phyloP scores from a whole-genome alignment of 2,329 filamentous ascomycete species.

The Colletotrichum sp. region DNA sequence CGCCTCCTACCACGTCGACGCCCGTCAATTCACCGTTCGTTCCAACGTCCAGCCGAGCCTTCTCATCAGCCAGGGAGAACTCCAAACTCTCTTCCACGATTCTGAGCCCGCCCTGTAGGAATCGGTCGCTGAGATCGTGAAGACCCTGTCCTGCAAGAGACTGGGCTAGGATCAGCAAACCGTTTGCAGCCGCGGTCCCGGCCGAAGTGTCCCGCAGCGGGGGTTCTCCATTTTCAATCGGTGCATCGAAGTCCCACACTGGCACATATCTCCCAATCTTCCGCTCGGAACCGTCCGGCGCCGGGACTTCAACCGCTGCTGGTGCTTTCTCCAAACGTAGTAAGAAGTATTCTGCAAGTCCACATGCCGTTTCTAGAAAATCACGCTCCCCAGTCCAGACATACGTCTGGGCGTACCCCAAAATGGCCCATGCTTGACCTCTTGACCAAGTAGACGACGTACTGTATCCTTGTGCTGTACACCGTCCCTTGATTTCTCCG shows the following conservation, averaged over 20 bases:
- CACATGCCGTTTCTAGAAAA: slow-evolving; percentile 40
- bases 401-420: slow-evolving; percentile 54
- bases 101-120: not conserved
- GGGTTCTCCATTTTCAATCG: slow-evolving; percentile 24
- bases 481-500: not conserved
- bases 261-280: slow-evolving; percentile 30
- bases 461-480: slow-evolving; percentile 51
- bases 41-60: not conserved
- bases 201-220: slow-evolving; percentile 33
- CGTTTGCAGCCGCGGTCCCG: slow-evolving; percentile 43
- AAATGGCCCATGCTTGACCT: slow-evolving; percentile 54
- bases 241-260: slow-evolving; percentile 49
- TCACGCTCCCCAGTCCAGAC: slow-evolving; percentile 46
- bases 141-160: slow-evolving; percentile 26
- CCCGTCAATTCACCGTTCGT: not conserved
- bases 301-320: not conserved
- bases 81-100: not conserved
- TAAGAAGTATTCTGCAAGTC: not conserved
- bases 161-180: slow-evolving; percentile 41
- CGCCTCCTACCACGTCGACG: not conserved
- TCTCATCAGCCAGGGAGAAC: not conserved
- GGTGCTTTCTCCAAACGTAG: not conserved
- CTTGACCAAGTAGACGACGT: slow-evolving; percentile 52
- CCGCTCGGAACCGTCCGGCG: slow-evolving; percentile 29
- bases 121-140: not conserved